These are phyloP conservation scores for Leishmania lainsoni DNA, from an alignment of 208 protist genomes.

Conservation along the genomic window DNA sequence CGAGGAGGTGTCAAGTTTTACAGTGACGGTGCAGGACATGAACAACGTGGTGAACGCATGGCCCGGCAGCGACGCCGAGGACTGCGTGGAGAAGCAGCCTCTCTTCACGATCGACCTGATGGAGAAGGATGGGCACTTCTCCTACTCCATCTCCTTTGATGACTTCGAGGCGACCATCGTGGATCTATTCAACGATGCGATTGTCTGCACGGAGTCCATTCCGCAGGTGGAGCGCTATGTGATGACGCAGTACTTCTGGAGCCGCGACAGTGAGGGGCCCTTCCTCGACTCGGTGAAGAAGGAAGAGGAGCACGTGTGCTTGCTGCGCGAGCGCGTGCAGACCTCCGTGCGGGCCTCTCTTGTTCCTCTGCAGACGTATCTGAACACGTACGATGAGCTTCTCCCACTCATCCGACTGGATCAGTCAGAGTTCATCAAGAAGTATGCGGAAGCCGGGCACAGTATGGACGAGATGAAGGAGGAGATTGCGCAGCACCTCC, in stretches of 20 bases:
- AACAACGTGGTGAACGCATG: slow-evolving; percentile 88
- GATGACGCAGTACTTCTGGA: slow-evolving; percentile 95
- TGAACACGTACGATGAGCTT: slow-evolving; percentile 91
- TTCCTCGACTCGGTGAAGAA: slow-evolving; percentile 89
- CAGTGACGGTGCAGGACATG: slow-evolving; percentile 88
- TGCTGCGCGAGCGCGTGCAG: slow-evolving; percentile 74
- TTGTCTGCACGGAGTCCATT: slow-evolving; percentile 87
- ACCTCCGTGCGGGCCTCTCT: slow-evolving; percentile 64
- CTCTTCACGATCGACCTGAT: slow-evolving; percentile 92
- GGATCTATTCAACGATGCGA: slow-evolving; percentile 88
- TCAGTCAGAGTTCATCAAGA: slow-evolving; percentile 83
- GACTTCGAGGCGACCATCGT: slow-evolving; percentile 90
- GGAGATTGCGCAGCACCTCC: slow-evolving; percentile 90
- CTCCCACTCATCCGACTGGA: slow-evolving; percentile 89
- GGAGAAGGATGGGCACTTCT: slow-evolving; percentile 80
- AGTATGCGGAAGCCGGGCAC: slow-evolving; percentile 85
- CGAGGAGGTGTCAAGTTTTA: slow-evolving; percentile 91
- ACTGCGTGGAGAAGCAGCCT: slow-evolving; percentile 93
- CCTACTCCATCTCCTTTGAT: slow-evolving; percentile 86
- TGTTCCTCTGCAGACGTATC: slow-evolving; percentile 86
- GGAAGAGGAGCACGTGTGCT: slow-evolving; percentile 83
- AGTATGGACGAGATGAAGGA: slow-evolving; percentile 91
- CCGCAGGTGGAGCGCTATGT: slow-evolving; percentile 94
- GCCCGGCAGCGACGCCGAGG: slow-evolving; percentile 91
- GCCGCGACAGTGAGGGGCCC: slow-evolving; percentile 88